Evolutionary conservation across 139 green algal genomes (phyloP).

Genomic region (Chlorella sp.): DNA sequence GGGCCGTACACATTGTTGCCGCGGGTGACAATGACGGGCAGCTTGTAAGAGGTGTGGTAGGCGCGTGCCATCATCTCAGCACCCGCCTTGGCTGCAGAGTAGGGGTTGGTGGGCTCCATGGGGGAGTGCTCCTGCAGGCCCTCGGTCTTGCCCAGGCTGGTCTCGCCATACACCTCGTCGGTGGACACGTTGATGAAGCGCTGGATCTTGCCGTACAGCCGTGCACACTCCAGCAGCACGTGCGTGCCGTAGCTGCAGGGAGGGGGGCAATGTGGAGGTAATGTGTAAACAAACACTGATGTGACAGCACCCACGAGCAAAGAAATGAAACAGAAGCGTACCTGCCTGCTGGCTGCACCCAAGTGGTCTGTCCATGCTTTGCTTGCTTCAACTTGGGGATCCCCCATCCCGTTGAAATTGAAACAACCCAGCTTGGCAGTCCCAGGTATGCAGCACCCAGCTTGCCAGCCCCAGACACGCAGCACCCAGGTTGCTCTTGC

Average conservation of each 20-base stretch:
- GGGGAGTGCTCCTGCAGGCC: conserved; percentile 80
- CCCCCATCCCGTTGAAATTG: not conserved
- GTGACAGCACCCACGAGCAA: not conserved
- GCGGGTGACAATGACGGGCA: conserved; percentile 95
- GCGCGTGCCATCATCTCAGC: conserved; percentile 97
- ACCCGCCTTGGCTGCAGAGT: conserved; percentile 96
- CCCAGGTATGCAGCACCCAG: not conserved
- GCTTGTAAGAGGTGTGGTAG: conserved; percentile 88
- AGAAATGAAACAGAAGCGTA: not conserved
- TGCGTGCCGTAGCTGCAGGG: conserved; percentile 88
- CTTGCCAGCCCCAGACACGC: too few species aligned
- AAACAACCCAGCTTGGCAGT: not conserved
- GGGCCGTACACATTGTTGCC: conserved; percentile 99
- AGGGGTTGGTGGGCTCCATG: conserved; percentile 98
- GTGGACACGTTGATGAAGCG: conserved; percentile 97
- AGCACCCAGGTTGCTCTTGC: not conserved
- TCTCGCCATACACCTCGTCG: conserved; percentile 91
- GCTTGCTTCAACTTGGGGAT: not conserved
- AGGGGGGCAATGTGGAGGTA: not conserved
- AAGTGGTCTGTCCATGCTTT: not conserved
- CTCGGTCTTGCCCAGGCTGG: conserved; percentile 68
- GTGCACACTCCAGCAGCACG: conserved; percentile 91
- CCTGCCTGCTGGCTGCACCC: too few species aligned
- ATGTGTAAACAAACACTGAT: not conserved
- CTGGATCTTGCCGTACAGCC: conserved; percentile 77